Conservation (phyloP, 2,329 filamentous ascomycete species). For the Corynespora cassiicola region DNA sequence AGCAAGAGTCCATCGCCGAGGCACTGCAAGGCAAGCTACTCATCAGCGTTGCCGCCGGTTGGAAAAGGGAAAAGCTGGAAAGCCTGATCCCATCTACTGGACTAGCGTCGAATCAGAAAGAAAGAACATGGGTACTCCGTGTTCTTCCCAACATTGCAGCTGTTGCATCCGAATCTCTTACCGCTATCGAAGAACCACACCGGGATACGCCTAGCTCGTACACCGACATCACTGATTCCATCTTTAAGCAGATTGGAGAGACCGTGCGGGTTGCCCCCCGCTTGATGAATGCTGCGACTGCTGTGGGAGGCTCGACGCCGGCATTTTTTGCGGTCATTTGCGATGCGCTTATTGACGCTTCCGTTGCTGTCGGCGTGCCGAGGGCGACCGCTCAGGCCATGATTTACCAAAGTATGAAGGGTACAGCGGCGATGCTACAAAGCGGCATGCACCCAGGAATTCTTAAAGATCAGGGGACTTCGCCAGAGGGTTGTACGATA, state of each 20-base stretch:
- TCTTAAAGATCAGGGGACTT: slow-evolving; percentile 37
- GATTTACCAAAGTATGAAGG: slow-evolving; percentile 40
- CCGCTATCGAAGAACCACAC: slow-evolving; percentile 33
- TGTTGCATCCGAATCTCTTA: slow-evolving; percentile 52
- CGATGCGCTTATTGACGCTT: slow-evolving; percentile 39
- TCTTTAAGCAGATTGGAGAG: slow-evolving; percentile 33
- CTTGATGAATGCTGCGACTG: slow-evolving; percentile 36
- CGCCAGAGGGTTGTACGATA: slow-evolving; percentile 41
- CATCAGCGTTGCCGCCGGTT: slow-evolving; percentile 61
- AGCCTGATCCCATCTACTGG: slow-evolving; percentile 36
- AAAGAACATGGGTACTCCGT: slow-evolving; percentile 45
- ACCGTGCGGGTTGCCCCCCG: slow-evolving; percentile 24
- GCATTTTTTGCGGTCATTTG: slow-evolving; percentile 40
- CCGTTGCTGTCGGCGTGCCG: slow-evolving; percentile 36
- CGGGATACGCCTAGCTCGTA: slow-evolving; percentile 18
- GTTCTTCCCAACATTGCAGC: slow-evolving; percentile 56
- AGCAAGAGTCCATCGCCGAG: slow-evolving; percentile 43
- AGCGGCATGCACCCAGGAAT: slow-evolving; percentile 34
- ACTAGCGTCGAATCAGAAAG: slow-evolving; percentile 7
- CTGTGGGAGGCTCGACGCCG: slow-evolving; percentile 36
- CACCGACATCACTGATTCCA: slow-evolving; percentile 21
- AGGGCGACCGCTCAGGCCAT: slow-evolving; percentile 30
- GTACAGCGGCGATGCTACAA: slow-evolving; percentile 36
- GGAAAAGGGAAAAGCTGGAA: slow-evolving; percentile 51
- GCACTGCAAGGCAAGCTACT: slow-evolving; percentile 55